These are phyloP conservation scores for Penicillium sp. DNA, from an alignment of 2,329 filamentous ascomycete species.

Conservation along the genomic window DNA sequence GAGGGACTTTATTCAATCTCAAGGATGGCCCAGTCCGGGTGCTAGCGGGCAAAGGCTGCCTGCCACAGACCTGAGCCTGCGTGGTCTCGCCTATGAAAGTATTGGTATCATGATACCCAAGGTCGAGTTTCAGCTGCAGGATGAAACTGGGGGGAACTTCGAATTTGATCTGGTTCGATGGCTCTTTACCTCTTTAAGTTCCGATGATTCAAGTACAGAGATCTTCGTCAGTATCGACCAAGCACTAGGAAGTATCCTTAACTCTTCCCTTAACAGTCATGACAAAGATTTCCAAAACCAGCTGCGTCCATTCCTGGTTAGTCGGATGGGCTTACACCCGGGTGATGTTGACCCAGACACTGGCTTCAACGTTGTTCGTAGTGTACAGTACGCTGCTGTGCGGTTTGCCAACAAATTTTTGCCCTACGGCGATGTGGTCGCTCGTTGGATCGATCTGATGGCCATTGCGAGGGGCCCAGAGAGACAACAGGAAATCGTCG, in stretches of 20 bases:
- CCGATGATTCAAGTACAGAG: constrained; percentile 70
- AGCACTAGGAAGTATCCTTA: constrained; percentile 74
- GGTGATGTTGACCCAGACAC: constrained; percentile 40
- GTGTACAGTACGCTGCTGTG: constrained; percentile 75
- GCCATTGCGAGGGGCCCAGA: constrained; percentile 63
- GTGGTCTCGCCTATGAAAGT: constrained; percentile 83
- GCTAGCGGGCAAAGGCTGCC: constrained; percentile 53
- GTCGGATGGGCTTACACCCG: constrained; percentile 60
- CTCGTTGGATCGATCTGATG: constrained; percentile 83
- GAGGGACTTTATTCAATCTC: constrained; percentile 69
- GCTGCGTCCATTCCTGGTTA: constrained; percentile 60
- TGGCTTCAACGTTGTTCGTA: constrained; percentile 57
- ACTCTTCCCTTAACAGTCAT: constrained; percentile 52
- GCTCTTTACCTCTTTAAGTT: constrained; percentile 78
- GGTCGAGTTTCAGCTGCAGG: constrained; percentile 37
- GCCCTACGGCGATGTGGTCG: constrained; percentile 72
- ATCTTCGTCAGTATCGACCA: constrained; percentile 87
- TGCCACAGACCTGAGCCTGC: constrained; percentile 62
- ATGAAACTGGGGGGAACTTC: constrained; percentile 41
- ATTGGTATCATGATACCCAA: constrained; percentile 71
- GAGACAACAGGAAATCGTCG: constrained; percentile 77
- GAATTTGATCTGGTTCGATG: constrained; percentile 61
- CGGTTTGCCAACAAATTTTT: constrained; percentile 90
- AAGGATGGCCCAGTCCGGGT: constrained; percentile 74
- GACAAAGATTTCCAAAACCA: constrained; percentile 42